These are phyloP conservation scores for Trichophyton benhamiae DNA, from an alignment of 2,329 filamentous ascomycete genomes.

Conservation along the genomic window DNA sequence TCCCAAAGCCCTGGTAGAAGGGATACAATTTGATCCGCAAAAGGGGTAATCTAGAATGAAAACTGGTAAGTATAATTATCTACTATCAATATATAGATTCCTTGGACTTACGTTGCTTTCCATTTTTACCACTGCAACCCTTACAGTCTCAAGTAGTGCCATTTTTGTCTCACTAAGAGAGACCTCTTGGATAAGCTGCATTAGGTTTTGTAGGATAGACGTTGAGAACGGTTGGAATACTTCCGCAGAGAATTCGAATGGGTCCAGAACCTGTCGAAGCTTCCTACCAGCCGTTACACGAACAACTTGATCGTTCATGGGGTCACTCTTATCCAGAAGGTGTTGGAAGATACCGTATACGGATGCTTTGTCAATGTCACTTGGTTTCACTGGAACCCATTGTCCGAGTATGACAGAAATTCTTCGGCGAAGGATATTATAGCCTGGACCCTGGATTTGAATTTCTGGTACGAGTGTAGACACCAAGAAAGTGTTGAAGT, in stretches of 20 bases:
- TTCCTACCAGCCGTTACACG: conserved; percentile 81
- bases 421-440: conserved; percentile 72
- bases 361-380: conserved; percentile 53
- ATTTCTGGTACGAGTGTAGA: conserved; percentile 67
- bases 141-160: conserved; percentile 74
- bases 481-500: conserved; percentile 70
- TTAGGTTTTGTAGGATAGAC: conserved; percentile 58
- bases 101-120: conserved; percentile 54
- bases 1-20: conserved; percentile 76
- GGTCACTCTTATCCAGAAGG: conserved; percentile 63
- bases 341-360: conserved; percentile 86
- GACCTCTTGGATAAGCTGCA: conserved; percentile 66
- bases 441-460: conserved; percentile 53
- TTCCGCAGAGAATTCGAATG: conserved; percentile 66
- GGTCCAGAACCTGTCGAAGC: conserved; percentile 66
- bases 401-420: conserved; percentile 81
- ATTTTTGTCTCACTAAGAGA: conserved; percentile 81
- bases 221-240: conserved; percentile 67
- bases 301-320: conserved; percentile 80
- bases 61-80: conserved; percentile 55
- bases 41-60: conserved; percentile 47
- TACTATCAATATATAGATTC: conserved; percentile 36
- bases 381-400: conserved; percentile 72
- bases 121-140: conserved; percentile 66
- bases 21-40: conserved; percentile 68